phyloP scores from a whole-genome alignment of 192 early-diverging fungal species.

The Rhizophagus clarus region DNA sequence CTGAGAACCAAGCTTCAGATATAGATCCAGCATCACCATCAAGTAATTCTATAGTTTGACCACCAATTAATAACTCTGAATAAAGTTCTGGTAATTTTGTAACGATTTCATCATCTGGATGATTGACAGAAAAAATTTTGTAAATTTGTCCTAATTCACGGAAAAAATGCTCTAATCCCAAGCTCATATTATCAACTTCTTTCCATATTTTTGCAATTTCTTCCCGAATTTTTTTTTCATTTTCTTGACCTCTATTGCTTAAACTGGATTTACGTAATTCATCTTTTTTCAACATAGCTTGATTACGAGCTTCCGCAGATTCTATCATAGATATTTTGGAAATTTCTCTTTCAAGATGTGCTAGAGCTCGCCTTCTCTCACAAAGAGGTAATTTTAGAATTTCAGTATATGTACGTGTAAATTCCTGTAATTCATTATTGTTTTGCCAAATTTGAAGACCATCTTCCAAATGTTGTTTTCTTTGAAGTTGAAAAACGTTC shows the following conservation, averaged over 20 bases:
- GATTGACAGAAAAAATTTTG: not conserved
- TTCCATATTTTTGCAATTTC: conserved; percentile 12
- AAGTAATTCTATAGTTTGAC: conserved; percentile 30
- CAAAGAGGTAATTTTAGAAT: conserved; percentile 13
- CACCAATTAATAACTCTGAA: conserved; percentile 22
- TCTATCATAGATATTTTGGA: conserved; percentile 6
- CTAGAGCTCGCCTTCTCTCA: conserved; percentile 11
- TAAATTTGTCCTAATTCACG: conserved; percentile 31
- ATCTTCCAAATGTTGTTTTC: not conserved
- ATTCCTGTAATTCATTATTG: not conserved
- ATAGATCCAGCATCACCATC: conserved; percentile 20
- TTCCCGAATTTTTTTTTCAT: not conserved
- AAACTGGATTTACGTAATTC: no score
- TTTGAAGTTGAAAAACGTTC: conserved; percentile 20
- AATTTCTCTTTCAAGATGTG: conserved; percentile 27
- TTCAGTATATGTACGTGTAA: no score
- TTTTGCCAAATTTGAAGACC: not conserved
- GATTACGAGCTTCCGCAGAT: not conserved
- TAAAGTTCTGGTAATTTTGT: conserved; percentile 23
- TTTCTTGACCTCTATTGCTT: no score
- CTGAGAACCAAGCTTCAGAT: no score
- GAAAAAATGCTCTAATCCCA: conserved; percentile 24
- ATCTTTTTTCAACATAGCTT: no score
- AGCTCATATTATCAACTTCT: not conserved
- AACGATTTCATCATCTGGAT: not conserved